A percentile compares a stretch with the other conserved stretches of the same genome.
Conservation (phyloP, 2,329 filamentous ascomycete species). For the Arthrobotrys iridis region DNA sequence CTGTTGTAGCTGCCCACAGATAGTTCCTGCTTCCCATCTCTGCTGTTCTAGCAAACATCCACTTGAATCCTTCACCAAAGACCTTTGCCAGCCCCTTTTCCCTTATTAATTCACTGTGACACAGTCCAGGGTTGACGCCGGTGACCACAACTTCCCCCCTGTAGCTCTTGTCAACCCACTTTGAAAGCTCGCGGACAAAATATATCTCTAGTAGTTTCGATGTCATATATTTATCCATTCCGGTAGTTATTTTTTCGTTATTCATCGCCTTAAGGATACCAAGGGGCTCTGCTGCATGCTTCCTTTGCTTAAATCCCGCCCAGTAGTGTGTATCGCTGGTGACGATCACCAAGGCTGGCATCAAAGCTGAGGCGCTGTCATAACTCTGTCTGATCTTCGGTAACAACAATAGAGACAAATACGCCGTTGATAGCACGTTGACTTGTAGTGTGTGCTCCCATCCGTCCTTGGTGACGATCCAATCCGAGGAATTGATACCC, state of each 20-base stretch:
- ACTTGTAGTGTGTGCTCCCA: slow-evolving; percentile 69
- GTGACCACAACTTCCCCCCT: slow-evolving; percentile 54
- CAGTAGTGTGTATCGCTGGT: slow-evolving; percentile 62
- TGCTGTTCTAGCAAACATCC: slow-evolving; percentile 56
- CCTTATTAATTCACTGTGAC: slow-evolving; percentile 48
- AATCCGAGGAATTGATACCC: slow-evolving; percentile 27
- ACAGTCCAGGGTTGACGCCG: slow-evolving; percentile 54
- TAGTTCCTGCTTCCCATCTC: slow-evolving; percentile 60
- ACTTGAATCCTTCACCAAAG: not conserved
- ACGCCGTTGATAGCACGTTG: slow-evolving; percentile 68
- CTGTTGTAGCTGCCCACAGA: slow-evolving; percentile 57
- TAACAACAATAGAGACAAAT: slow-evolving; percentile 67
- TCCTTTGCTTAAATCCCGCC: slow-evolving; percentile 42
- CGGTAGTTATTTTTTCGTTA: slow-evolving; percentile 17
- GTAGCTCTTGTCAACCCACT: slow-evolving; percentile 35
- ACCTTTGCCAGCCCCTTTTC: slow-evolving; percentile 1
- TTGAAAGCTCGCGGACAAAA: slow-evolving; percentile 50
- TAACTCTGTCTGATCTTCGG: slow-evolving; percentile 60
- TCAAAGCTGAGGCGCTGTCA: slow-evolving; percentile 59
- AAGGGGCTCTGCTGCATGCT: not conserved
- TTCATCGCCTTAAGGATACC: slow-evolving; percentile 54
- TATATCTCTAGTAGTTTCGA: slow-evolving; percentile 56
- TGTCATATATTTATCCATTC: slow-evolving; percentile 45
- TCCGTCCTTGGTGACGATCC: slow-evolving; percentile 60
- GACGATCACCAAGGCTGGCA: slow-evolving; percentile 61